Conservation (phyloP, 2,329 filamentous ascomycete species). For the Diplodia corticola region DNA sequence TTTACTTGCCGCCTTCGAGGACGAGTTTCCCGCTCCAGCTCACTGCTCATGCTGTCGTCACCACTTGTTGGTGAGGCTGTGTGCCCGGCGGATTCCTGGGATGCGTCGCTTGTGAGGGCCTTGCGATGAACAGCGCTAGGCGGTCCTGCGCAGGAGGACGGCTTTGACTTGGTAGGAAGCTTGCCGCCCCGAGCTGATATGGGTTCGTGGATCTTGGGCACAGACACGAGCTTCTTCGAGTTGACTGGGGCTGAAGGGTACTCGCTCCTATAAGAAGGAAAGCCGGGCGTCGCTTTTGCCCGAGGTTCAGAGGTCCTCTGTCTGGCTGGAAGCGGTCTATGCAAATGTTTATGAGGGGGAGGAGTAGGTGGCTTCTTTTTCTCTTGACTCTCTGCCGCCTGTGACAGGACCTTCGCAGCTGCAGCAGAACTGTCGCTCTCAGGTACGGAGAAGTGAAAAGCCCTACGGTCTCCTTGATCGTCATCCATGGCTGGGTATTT, state of each 20-base stretch:
- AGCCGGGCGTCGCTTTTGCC: slow-evolving; percentile 21
- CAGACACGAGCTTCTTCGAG: slow-evolving; percentile 28
- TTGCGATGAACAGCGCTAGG: neutral
- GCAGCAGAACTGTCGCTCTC: neutral
- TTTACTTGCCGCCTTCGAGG: slow-evolving; percentile 28
- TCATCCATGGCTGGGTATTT: slow-evolving; percentile 13
- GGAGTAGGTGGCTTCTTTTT: slow-evolving; percentile 21
- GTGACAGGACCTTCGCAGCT: neutral
- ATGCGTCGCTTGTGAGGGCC: neutral
- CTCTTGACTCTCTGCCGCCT: neutral
- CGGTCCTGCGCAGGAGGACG: neutral
- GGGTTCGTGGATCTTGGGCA: slow-evolving; percentile 1
- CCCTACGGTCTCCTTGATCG: neutral
- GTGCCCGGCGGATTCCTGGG: neutral
- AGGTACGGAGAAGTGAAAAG: neutral
- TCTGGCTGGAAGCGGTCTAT: slow-evolving; percentile 10
- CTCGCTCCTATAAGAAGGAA: slow-evolving; percentile 52
- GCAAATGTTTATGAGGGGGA: slow-evolving; percentile 15
- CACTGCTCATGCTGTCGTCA: slow-evolving; percentile 18
- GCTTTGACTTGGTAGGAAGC: neutral
- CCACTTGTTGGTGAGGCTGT: slow-evolving; percentile 1
- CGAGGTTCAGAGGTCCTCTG: neutral
- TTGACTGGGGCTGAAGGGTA: slow-evolving; percentile 42
- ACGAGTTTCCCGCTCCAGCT: neutral
- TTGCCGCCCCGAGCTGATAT: too few relatives aligned